Evolutionary conservation across 805 yeast genomes (phyloP).

Genomic region (Candida chauliodis): DNA sequence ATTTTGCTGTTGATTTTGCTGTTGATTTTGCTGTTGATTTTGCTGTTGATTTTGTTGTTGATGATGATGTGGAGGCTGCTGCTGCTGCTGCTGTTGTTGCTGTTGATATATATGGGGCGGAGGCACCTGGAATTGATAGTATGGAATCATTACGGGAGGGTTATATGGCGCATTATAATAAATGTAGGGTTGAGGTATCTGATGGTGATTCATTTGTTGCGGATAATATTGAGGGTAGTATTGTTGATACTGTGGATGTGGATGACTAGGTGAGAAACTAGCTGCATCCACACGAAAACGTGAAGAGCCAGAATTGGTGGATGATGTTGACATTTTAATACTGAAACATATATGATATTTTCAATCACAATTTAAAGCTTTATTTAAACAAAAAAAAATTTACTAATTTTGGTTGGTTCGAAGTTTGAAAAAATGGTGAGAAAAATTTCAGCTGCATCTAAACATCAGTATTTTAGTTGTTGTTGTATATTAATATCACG

Average conservation of each 20-base stretch:
- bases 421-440: neutral
- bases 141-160: conserved; percentile 6
- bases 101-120: conserved; percentile 5
- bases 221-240: conserved; percentile 13
- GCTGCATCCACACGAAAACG: conserved; percentile 40
- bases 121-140: conserved; percentile 4
- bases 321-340: conserved; percentile 16
- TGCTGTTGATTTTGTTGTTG: neutral
- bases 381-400: neutral
- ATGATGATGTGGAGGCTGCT: conserved; percentile 3
- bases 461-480: neutral
- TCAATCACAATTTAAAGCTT: neutral
- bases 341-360: neutral
- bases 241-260: conserved; percentile 3
- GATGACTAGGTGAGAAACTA: conserved; percentile 30
- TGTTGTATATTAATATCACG: conserved; percentile 11
- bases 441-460: neutral
- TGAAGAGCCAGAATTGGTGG: conserved; percentile 27
- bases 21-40: neutral
- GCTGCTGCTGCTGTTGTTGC: conserved; percentile 6
- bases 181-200: conserved; percentile 9
- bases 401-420: conserved; percentile 3
- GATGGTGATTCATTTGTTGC: conserved; percentile 10
- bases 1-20: neutral
- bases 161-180: conserved; percentile 9